Conservation (phyloP, 495 filamentous ascomycete species). For the Penicillium cosmopolitanum region DNA sequence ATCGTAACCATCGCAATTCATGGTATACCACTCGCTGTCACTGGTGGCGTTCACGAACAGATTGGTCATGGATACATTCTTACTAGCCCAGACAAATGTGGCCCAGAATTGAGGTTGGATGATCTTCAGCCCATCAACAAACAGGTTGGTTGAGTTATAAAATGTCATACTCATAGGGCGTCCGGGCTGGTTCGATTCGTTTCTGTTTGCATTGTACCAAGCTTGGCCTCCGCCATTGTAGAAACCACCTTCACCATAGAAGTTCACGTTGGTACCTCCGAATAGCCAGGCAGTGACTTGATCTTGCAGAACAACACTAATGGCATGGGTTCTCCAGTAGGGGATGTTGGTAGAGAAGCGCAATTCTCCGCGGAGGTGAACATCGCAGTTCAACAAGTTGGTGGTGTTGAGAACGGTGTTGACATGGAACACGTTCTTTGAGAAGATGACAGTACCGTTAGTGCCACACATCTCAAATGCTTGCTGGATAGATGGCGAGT, state of each 20-base stretch:
- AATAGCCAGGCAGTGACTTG: conserved; percentile 53
- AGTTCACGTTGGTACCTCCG: conserved; percentile 42
- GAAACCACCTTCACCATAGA: conserved; percentile 43
- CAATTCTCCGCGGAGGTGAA: conserved; percentile 43
- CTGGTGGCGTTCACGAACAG: conserved; percentile 49
- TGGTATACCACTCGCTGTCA: conserved; percentile 28
- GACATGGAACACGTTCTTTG: conserved; percentile 40
- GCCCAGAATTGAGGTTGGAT: conserved; percentile 53
- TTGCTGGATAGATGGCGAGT: conserved; percentile 44
- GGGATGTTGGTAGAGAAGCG: conserved; percentile 45
- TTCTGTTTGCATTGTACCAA: conserved; percentile 42
- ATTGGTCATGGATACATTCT: conserved; percentile 39
- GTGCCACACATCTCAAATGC: conserved; percentile 47
- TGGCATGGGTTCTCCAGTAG: conserved; percentile 48
- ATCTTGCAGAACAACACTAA: conserved; percentile 49
- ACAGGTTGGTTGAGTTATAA: conserved; percentile 37
- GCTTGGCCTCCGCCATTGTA: conserved; percentile 51
- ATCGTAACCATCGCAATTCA: conserved; percentile 46
- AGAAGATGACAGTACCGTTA: conserved; percentile 44
- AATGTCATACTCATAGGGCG: conserved; percentile 48
- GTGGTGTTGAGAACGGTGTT: conserved; percentile 51
- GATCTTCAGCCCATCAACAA: conserved; percentile 36
- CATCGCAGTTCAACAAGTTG: conserved; percentile 40
- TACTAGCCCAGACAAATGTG: conserved; percentile 36
- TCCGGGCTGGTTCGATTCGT: conserved; percentile 44